phyloP scores from a whole-genome alignment of 1,284 basidiomycete species.

The Cronartium ribicola region DNA sequence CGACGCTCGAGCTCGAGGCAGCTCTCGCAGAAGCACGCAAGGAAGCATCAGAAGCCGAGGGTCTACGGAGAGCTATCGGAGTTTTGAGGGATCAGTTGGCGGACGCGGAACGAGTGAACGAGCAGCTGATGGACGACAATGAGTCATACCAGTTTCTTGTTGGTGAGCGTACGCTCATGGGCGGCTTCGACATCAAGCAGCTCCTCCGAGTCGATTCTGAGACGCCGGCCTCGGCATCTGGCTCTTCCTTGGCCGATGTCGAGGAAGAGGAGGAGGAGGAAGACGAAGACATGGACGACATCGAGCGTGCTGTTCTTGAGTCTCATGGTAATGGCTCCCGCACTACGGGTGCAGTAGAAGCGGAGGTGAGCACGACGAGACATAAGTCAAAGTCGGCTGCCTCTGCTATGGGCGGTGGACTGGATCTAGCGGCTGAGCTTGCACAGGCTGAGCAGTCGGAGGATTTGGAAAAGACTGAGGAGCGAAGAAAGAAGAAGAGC shows the following conservation, averaged over 20 bases:
- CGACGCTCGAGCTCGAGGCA: background rate
- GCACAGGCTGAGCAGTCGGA: constrained; percentile 79
- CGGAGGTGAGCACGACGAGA: constrained; percentile 6
- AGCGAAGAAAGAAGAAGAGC: constrained; percentile 30
- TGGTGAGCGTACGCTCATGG: constrained; percentile 78
- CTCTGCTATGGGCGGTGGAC: constrained; percentile 75
- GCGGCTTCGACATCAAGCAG: constrained; percentile 53
- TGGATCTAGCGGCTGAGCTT: constrained; percentile 82
- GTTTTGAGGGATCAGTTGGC: constrained; percentile 18
- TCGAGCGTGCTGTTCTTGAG: constrained; percentile 32
- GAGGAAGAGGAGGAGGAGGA: constrained; percentile 48
- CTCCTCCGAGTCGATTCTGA: constrained; percentile 53
- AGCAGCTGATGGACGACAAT: constrained; percentile 67
- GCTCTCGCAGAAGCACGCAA: constrained; percentile 4
- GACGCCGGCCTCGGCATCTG: background rate
- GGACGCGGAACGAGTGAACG: constrained; percentile 36
- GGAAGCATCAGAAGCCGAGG: constrained; percentile 12
- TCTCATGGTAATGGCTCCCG: constrained; percentile 38
- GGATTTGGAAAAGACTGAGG: constrained; percentile 55
- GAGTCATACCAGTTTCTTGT: constrained; percentile 89
- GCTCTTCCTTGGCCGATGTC: constrained; percentile 20
- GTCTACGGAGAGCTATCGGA: background rate
- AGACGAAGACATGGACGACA: constrained; percentile 27
- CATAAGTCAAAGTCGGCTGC: constrained; percentile 58
- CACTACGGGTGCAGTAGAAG: constrained; percentile 37